Evolutionary conservation across 228 moss, liverwort and hornwort species (phyloP).

Genomic region (Sphagnum fallax): DNA sequence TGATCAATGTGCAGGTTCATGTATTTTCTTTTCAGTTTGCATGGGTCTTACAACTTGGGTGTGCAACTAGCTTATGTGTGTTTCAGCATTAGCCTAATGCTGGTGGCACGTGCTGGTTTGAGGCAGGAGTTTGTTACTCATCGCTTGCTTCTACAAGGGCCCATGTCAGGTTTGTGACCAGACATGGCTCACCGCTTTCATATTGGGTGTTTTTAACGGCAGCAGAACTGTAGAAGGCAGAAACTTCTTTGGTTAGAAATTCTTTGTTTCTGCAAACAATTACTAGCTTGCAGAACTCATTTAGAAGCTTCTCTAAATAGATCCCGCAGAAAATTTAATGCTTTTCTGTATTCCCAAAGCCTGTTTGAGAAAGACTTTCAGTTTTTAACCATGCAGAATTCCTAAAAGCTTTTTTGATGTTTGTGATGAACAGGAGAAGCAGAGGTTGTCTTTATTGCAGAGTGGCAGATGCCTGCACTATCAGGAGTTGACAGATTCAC

Average conservation of each 20-base stretch:
- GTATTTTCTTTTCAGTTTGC: background rate
- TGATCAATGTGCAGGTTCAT: too few relatives aligned
- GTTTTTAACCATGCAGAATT: background rate
- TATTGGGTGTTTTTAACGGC: background rate
- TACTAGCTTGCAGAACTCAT: background rate
- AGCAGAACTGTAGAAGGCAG: background rate
- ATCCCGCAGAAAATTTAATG: background rate
- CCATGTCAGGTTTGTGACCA: slow-evolving; percentile 22
- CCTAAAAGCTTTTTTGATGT: background rate
- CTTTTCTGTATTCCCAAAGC: background rate
- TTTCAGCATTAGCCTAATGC: too few relatives aligned
- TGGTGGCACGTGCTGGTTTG: background rate
- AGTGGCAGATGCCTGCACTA: slow-evolving; percentile 61
- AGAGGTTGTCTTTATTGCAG: slow-evolving; percentile 48
- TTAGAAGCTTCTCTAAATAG: background rate
- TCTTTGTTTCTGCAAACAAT: background rate
- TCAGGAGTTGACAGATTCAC: slow-evolving; percentile 41
- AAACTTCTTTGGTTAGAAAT: background rate
- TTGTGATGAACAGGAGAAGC: slow-evolving; percentile 20
- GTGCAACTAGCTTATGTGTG: too few relatives aligned
- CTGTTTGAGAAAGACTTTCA: background rate
- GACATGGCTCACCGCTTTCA: background rate
- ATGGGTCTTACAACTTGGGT: too few relatives aligned
- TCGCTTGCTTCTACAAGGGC: slow-evolving; percentile 57
- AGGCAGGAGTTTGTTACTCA: slow-evolving; percentile 79